Base-by-base conservation (phyloP, 169 alveolate species). In the Plasmodium gonderi region DNA sequence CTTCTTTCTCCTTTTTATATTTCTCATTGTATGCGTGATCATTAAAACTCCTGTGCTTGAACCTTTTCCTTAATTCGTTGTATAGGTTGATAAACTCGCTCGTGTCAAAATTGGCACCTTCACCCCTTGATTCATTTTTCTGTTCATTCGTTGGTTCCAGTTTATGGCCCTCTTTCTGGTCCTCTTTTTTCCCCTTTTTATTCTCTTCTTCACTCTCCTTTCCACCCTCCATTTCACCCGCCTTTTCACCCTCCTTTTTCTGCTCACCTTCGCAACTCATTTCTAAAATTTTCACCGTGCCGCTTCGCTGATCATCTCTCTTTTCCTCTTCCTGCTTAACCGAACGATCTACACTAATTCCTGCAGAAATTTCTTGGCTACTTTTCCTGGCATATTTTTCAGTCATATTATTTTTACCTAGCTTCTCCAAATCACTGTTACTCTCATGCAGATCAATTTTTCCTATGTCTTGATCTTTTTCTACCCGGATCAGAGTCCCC, bases 1-100 rank as follows among this genome's bases (percentile, higher is more conserved):
- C 93, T 40, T 20, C 44, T 87, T 87, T 87, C 11, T 87, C 85
- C 64, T 68, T 68, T 40, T 75, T 29, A 75, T 38, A 60, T 7
- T 87, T 87, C 11, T 75, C 79, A 29, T 17, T 68, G 42, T 2
- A 38, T 7, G 20, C 1, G 33, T 36, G 49, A 79, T 36, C 49
- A 6, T 49, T 79, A 12, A n/a, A 20, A 51, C 40, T 6, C 11
- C 6, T n/a, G 45, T 42, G 3, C 33, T 49, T 14, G 14, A 33
- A 60, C n/a, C 17, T 33, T 17, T 76, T 83, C 64, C 45, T 83
- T 38, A 83, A 40, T 2, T 72, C 77, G 8, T 40, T 83, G 64
- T 83, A 83, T 60, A 83, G 60, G 14, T 83, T 69, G 23, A 83
- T 64, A 69, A 83, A 17, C 17, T 54, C n/a, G 26, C 38, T 12